A percentile compares a stretch with the other conserved stretches of the same genome.
These are phyloP conservation scores for Coemansia sp. DNA, from an alignment of 192 early-diverging fungal genomes.

Conservation along the genomic window DNA sequence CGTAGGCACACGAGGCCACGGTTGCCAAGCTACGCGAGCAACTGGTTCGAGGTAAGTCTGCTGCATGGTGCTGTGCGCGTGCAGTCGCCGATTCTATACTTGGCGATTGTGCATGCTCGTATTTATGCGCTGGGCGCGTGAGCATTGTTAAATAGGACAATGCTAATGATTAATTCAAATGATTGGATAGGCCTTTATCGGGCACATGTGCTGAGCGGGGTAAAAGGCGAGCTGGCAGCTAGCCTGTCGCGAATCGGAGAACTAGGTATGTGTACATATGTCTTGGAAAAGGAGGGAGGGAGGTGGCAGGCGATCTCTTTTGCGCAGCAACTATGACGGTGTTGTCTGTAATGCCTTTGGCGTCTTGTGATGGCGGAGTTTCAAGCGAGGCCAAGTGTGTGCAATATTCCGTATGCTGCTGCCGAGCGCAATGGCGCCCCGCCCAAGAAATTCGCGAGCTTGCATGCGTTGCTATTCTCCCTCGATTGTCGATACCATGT, in stretches of 20 bases:
- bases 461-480: background rate
- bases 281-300: background rate
- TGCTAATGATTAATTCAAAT: constrained; percentile 5
- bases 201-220: constrained; percentile 16
- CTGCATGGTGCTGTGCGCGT: background rate
- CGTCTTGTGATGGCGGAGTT: background rate
- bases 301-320: background rate
- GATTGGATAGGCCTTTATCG: constrained; percentile 23
- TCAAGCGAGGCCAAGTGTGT: too few species aligned
- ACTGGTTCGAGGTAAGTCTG: constrained; percentile 33
- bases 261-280: constrained; percentile 9
- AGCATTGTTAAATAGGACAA: constrained; percentile 6
- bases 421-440: background rate
- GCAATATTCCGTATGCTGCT: background rate
- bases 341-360: background rate
- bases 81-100: background rate
- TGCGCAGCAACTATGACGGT: background rate
- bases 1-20: constrained; percentile 8
- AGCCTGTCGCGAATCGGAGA: background rate
- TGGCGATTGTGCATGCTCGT: constrained; percentile 9
- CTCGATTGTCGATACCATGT: constrained; percentile 5
- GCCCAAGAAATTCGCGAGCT: background rate
- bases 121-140: constrained; percentile 3
- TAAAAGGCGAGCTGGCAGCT: constrained; percentile 5
- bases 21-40: constrained; percentile 15